phyloP scores from a whole-genome alignment of 1,139 yeast genomes.

The Nadsonia commutata region DNA sequence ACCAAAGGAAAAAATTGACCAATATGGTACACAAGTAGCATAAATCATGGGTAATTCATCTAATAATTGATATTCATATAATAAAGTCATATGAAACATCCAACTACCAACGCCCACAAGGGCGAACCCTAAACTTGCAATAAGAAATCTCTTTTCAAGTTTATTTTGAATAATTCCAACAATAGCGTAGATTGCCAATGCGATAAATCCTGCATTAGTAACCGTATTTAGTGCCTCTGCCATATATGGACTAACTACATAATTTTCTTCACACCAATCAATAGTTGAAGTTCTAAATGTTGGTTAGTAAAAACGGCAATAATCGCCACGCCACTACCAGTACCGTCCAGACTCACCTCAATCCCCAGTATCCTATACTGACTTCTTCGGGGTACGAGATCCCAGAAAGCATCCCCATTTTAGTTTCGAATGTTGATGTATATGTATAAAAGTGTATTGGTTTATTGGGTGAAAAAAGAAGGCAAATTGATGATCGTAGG shows the following conservation, averaged over 20 bases:
- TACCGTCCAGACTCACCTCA: neutral
- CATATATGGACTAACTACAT: slow-evolving; percentile 65
- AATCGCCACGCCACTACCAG: neutral
- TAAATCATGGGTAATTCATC: slow-evolving; percentile 97
- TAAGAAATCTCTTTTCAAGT: slow-evolving; percentile 54
- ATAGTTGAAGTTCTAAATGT: slow-evolving; percentile 40
- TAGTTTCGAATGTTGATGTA: no score
- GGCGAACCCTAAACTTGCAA: slow-evolving; percentile 65
- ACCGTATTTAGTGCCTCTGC: slow-evolving; percentile 82
- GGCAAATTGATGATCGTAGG: no score
- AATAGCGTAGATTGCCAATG: slow-evolving; percentile 54
- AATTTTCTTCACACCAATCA: slow-evolving; percentile 96
- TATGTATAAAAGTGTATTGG: no score
- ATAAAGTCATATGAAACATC: slow-evolving; percentile 90
- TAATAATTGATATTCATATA: slow-evolving; percentile 73
- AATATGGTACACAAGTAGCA: slow-evolving; percentile 89
- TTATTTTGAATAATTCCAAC: slow-evolving; percentile 43
- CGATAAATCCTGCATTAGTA: slow-evolving; percentile 58
- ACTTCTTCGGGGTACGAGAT: neutral
- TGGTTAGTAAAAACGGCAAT: neutral
- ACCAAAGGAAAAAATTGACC: slow-evolving; percentile 70
- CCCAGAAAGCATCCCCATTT: no score
- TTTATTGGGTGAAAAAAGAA: no score
- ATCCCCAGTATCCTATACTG: neutral
- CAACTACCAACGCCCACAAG: slow-evolving; percentile 88